A percentile compares a stretch with the other conserved stretches of the same genome.
Evolutionary conservation across 495 filamentous ascomycete species (phyloP).

Genomic region (Aspergillus biplanus): DNA sequence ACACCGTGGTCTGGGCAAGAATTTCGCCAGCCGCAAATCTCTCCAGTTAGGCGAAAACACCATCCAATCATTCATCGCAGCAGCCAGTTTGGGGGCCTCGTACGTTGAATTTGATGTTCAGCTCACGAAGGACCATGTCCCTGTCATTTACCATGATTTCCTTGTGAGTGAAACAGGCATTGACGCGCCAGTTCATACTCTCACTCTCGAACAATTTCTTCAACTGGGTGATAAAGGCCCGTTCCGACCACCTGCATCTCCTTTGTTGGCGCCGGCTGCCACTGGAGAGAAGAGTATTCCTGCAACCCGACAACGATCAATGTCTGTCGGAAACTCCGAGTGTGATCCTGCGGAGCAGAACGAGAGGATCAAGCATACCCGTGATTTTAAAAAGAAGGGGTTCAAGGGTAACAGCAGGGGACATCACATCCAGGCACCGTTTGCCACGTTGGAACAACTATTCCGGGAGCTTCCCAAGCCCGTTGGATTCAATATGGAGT

Average conservation of each 20-base stretch:
- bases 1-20: slow-evolving; percentile 91
- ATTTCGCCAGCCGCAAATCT: slow-evolving; percentile 76
- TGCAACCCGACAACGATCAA: slow-evolving; percentile 50
- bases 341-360: slow-evolving; percentile 63
- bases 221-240: slow-evolving; percentile 70
- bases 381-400: slow-evolving; percentile 88
- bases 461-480: slow-evolving; percentile 79
- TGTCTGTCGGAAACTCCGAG: slow-evolving; percentile 60
- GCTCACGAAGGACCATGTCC: slow-evolving; percentile 96
- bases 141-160: slow-evolving; percentile 99
- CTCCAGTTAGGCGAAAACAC: slow-evolving; percentile 97
- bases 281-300: slow-evolving; percentile 18
- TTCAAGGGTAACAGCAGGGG: slow-evolving; percentile 96
- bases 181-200: slow-evolving; percentile 92
- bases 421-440: slow-evolving; percentile 90
- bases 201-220: slow-evolving; percentile 92
- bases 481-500: slow-evolving; percentile 97
- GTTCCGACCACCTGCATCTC: slow-evolving; percentile 49
- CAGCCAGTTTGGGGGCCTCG: slow-evolving; percentile 87
- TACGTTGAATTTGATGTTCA: slow-evolving; percentile 97
- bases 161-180: slow-evolving; percentile 98
- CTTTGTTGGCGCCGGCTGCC: slow-evolving; percentile 31
- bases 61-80: slow-evolving; percentile 90
- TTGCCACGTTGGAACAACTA: slow-evolving; percentile 92
- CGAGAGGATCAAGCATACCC: slow-evolving; percentile 96